Conservation (phyloP, 2,329 filamentous ascomycete genomes). For the Penicillium frequentans region DNA sequence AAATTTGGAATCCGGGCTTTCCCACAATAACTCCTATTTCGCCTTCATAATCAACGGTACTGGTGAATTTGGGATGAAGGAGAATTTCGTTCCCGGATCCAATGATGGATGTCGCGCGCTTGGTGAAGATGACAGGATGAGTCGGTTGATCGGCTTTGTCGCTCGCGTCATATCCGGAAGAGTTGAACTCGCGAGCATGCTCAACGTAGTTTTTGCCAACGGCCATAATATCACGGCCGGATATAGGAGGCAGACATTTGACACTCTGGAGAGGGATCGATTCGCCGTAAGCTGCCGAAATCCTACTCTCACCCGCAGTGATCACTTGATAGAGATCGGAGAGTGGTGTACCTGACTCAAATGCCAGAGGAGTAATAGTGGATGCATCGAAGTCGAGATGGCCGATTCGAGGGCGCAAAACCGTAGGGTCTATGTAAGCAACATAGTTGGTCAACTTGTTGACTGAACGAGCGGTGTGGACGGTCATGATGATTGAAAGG, state of each 20-base stretch:
- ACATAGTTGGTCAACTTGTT: neutral
- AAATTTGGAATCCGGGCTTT: neutral
- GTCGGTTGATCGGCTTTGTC: constrained; percentile 56
- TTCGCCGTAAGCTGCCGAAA: neutral
- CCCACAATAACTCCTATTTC: neutral
- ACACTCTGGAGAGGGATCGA: neutral
- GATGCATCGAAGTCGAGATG: neutral
- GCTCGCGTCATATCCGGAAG: constrained; percentile 22
- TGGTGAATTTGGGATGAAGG: neutral
- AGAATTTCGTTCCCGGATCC: constrained; percentile 45
- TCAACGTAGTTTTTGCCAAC: neutral
- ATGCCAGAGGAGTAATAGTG: neutral
- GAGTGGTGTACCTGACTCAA: neutral
- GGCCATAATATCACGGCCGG: neutral
- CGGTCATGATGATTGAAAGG: neutral
- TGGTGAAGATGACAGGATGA: constrained; percentile 59
- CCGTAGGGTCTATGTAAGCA: neutral
- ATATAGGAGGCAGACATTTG: neutral
- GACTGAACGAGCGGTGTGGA: neutral
- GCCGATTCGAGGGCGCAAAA: neutral
- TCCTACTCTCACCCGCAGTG: neutral
- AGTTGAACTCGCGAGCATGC: neutral
- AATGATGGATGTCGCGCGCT: constrained; percentile 55
- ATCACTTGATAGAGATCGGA: neutral
- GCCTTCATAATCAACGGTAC: neutral